These are phyloP conservation scores for Crithidia mellificae DNA, from an alignment of 208 protist genomes.

Conservation along the genomic window DNA sequence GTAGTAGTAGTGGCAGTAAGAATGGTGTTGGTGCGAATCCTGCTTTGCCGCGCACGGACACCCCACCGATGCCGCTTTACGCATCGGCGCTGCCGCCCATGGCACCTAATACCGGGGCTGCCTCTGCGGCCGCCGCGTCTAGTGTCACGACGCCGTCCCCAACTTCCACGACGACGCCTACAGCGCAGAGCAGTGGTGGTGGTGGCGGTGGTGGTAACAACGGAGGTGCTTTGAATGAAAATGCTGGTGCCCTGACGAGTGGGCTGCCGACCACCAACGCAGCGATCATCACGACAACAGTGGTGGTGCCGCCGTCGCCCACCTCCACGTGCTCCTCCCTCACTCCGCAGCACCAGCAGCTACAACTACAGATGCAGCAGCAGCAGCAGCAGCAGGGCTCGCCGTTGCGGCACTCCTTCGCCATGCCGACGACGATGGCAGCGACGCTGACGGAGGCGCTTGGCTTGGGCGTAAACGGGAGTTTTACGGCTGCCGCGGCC, in stretches of 20 bases:
- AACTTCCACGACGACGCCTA: neutral
- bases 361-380: neutral
- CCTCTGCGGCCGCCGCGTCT: neutral
- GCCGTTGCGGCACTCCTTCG: neutral
- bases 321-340: neutral
- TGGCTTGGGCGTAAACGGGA: constrained; percentile 15
- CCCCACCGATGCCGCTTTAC: neutral
- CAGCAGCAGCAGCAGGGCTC: neutral
- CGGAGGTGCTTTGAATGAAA: too few species aligned
- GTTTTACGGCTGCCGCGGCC: neutral
- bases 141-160: neutral
- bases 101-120: neutral
- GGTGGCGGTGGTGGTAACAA: neutral
- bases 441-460: constrained; percentile 26
- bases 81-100: neutral
- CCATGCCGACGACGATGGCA: constrained; percentile 20
- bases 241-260: too few species aligned
- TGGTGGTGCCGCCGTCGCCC: neutral
- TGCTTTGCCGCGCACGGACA: neutral
- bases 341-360: neutral
- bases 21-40: too few species aligned
- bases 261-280: neutral
- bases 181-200: neutral
- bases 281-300: neutral
- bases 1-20: too few species aligned